These are phyloP conservation scores for Apophysomyces elegans DNA, from an alignment of 371 early-diverging fungal genomes.

Conservation along the genomic window DNA sequence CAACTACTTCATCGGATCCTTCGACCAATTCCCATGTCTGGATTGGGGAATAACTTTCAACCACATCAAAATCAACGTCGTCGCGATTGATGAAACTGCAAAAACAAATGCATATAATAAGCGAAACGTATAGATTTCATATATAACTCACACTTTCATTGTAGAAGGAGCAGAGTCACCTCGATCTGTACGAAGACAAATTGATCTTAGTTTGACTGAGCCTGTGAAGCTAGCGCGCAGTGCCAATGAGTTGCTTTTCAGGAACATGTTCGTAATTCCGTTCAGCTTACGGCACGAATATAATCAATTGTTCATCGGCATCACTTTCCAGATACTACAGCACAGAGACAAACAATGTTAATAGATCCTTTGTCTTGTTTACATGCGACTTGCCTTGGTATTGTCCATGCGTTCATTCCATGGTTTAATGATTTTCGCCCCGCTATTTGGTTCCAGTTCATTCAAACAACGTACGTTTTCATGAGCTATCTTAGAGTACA, in stretches of 20 bases:
- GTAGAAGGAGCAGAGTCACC: conserved; percentile 71
- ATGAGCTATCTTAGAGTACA: conserved; percentile 81
- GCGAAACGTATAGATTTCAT: neutral
- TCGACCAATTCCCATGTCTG: conserved; percentile 86
- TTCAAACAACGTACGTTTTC: conserved; percentile 85
- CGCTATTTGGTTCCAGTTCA: conserved; percentile 71
- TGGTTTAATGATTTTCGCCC: conserved; percentile 81
- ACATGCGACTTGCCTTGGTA: conserved; percentile 46
- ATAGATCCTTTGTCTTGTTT: neutral
- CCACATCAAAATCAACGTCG: conserved; percentile 90
- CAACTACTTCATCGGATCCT: conserved; percentile 59
- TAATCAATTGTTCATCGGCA: conserved; percentile 88
- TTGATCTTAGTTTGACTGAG: conserved; percentile 88
- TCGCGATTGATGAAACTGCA: conserved; percentile 87
- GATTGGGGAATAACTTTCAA: conserved; percentile 64
- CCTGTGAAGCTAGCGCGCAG: conserved; percentile 74
- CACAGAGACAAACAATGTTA: conserved; percentile 2
- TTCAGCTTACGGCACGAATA: conserved; percentile 81
- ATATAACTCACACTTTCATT: conserved; percentile 71
- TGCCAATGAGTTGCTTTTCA: neutral
- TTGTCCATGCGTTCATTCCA: conserved; percentile 83
- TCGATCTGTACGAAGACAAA: conserved; percentile 74
- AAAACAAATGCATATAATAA: neutral
- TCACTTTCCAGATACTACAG: conserved; percentile 79
- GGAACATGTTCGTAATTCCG: neutral